Base-by-base conservation (phyloP, 805 yeast genomes). In the Candida pseudofarinosa region DNA sequence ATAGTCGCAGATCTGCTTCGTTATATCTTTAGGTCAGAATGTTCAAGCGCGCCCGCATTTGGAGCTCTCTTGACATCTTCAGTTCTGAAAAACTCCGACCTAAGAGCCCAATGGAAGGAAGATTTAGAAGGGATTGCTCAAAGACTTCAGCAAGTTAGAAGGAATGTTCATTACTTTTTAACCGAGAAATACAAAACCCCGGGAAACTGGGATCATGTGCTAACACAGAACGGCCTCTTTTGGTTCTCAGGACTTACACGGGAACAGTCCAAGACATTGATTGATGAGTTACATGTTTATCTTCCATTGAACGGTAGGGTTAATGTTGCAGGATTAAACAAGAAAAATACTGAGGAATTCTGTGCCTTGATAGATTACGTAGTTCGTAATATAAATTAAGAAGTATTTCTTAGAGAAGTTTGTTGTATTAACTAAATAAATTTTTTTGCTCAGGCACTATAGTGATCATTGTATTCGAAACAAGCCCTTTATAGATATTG, bases 391-490 rank as follows among this genome's bases (percentile, higher is more conserved):
- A 19, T 23, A 23, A 23, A 23, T 23, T 7, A 39, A 10, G 10
- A 23, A 23, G 10, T 23, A 23, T 23, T 6, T 23, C 10, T 23
- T 23, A 10, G 12, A 15, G 13, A 33, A 14, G 18, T 13, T 14
- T 13, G 6, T 16, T 13, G 18, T 7, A 6, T 23, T 23, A 23
- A 10, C 28, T 23, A 23, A 23, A 23, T 34, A 50, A 65, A 10
- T 57, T 50, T 42, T 62, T 54, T 53, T 77, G 73, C 56, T 89
- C 97, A 2, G 95, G 90, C 14, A 88, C 91, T 32, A 84, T 60
- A 0, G 83, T 65, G 41, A 72, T 55, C 12, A 88, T 86, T 59
- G 76, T 79, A 4, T 91, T 93, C 0, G 77, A 71, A 5, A 63
- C 59, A 23, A 85, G 51, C 33, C 67, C 81, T 18, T 69, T 62